Conservation (phyloP, 106 monocot species). For the Amphibolis antarctica region DNA sequence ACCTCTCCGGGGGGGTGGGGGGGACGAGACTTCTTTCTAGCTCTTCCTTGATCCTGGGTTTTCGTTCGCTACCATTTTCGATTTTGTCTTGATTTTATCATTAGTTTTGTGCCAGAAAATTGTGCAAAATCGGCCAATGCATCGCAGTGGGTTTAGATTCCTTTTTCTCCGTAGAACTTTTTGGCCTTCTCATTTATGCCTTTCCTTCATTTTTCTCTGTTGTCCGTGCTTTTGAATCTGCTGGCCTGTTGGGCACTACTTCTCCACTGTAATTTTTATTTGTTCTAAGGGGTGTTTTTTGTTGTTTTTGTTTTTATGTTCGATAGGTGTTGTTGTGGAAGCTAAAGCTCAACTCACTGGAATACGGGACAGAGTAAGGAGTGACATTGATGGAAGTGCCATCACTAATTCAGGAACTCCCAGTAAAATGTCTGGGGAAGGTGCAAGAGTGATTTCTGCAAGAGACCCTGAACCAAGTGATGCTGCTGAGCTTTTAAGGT, state of each 20-base stretch:
- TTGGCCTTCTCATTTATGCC: no score
- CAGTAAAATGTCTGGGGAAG: conserved; percentile 19
- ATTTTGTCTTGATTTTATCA: no score
- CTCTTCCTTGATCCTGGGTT: background rate
- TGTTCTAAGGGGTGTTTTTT: background rate
- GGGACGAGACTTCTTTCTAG: background rate
- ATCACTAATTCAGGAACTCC: conserved; percentile 16
- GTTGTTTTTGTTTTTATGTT: background rate
- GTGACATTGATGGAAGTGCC: conserved; percentile 34
- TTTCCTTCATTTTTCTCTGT: no score
- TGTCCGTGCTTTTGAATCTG: no score
- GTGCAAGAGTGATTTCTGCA: conserved; percentile 47
- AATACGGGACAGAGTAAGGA: conserved; percentile 72
- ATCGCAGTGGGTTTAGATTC: no score
- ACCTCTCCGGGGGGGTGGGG: no score
- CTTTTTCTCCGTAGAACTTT: no score
- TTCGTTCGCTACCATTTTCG: no score
- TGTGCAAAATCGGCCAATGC: no score
- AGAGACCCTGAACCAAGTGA: conserved; percentile 82
- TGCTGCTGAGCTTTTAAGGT: conserved; percentile 91
- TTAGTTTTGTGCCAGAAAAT: no score
- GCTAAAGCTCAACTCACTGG: conserved; percentile 88
- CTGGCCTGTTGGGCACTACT: background rate
- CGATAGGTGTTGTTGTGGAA: conserved; percentile 61
- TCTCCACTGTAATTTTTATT: background rate